Base-by-base conservation (phyloP, 305 asterid species). In the Plantago lanceolata region DNA sequence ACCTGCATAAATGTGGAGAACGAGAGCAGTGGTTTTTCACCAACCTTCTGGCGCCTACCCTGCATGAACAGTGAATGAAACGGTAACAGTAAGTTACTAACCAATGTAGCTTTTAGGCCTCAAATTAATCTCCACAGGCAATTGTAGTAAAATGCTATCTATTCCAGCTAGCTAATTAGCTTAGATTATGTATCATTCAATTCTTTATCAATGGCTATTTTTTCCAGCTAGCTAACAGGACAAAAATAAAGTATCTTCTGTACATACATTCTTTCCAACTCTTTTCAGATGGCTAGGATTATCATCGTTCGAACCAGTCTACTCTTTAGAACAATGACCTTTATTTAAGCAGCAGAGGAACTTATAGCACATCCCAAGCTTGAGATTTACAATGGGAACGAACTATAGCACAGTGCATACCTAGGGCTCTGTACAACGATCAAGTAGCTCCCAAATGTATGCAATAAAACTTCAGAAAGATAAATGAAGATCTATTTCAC, bases 21-120 rank as follows among this genome's bases (percentile, higher is more conserved):
- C 49, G 97, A 93, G 49, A 93, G 86, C 70, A 87, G 81, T 16
- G 95, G 90, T 80, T 89, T 93, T 78, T 93, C 99, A 68, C 96
- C 97, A 77, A 83, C 90, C 79, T 93, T 89, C 74, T 82, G 95
- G 19, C 71, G 79, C 81, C 95, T 81, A 75, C 86, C 83, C 99
- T 93, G 87, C 78, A 78, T 29, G 75, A 64, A 57, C 44, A 43
- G 60, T 63, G 44, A 70, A 47, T 65, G 64, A 48, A 14, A 52
- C 67, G 54, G 31, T 17, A 35, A 55, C 13, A 18, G 29, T 11
- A 53, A 55, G 40, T 59, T 63, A 68, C 16, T 50, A 61, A 58
- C 62, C 51, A 62, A 31, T 66, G 66, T 29, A 50, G 69, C 69
- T 35, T 65, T 14, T 64, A 66, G 60, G 47, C 48, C 49, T 28